These are phyloP conservation scores for Fraxinus xanthoxyloides DNA, from an alignment of 305 asterid species.

Conservation along the genomic window DNA sequence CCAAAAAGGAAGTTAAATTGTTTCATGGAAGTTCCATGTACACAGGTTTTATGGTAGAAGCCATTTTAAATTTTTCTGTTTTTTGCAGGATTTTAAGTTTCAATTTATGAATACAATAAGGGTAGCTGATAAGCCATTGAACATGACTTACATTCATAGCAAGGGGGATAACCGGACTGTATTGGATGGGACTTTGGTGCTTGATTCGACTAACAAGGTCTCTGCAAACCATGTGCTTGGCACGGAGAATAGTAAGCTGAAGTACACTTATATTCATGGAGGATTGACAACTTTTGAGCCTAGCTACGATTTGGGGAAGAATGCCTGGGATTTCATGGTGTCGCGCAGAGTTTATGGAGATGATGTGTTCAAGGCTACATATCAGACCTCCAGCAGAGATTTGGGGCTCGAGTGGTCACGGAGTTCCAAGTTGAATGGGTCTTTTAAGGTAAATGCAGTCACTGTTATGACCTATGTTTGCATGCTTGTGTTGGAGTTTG, in stretches of 20 bases:
- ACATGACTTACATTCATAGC: slow-evolving; percentile 68
- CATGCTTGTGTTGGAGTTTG: slow-evolving; percentile 11
- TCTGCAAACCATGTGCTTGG: slow-evolving; percentile 79
- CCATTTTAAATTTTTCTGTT: neutral
- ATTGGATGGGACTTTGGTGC: slow-evolving; percentile 66
- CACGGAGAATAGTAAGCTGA: slow-evolving; percentile 57
- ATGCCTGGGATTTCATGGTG: slow-evolving; percentile 78
- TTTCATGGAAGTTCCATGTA: too few species aligned
- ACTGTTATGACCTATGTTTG: neutral
- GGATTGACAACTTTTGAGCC: slow-evolving; percentile 75
- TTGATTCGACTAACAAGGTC: slow-evolving; percentile 78
- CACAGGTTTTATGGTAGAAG: neutral
- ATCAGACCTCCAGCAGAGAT: slow-evolving; percentile 66
- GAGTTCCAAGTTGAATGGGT: slow-evolving; percentile 58
- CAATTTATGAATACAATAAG: slow-evolving; percentile 68
- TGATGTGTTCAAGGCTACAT: slow-evolving; percentile 67
- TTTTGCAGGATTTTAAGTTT: slow-evolving; percentile 70
- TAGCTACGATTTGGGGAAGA: slow-evolving; percentile 65
- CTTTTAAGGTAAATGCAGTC: slow-evolving; percentile 63
- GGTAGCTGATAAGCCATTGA: slow-evolving; percentile 72
- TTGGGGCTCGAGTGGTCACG: slow-evolving; percentile 88
- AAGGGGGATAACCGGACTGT: slow-evolving; percentile 61
- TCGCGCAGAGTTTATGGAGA: slow-evolving; percentile 59
- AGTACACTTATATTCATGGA: slow-evolving; percentile 70
- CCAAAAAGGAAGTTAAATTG: neutral